Evolutionary conservation across 2,329 filamentous ascomycete genomes (phyloP).

Genomic region (Arthrobotrys entomopaga): DNA sequence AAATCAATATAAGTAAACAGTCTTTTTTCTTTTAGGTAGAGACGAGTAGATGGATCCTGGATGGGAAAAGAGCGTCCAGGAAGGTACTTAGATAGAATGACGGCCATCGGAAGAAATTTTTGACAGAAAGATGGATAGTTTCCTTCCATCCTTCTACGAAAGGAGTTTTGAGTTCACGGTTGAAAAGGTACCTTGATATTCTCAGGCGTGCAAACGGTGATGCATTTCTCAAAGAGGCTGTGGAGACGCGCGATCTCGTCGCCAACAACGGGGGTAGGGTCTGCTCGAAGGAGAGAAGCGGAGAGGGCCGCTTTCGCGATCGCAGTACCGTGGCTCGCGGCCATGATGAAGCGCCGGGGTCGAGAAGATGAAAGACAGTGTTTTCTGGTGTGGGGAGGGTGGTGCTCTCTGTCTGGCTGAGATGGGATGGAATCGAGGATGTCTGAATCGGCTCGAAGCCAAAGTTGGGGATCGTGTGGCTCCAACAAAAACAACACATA

Average conservation of each 20-base stretch:
- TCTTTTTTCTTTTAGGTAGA: constrained; percentile 23
- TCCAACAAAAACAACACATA: not conserved
- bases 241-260: constrained; percentile 77
- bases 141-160: constrained; percentile 52
- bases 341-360: constrained; percentile 27
- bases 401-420: not conserved
- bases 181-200: constrained; percentile 85
- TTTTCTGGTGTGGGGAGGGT: not conserved
- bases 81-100: constrained; percentile 56
- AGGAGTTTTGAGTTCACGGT: constrained; percentile 59
- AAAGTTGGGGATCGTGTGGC: not conserved
- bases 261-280: constrained; percentile 75
- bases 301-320: constrained; percentile 83
- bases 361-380: not conserved
- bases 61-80: constrained; percentile 41
- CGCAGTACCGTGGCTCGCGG: constrained; percentile 62
- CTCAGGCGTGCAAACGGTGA: constrained; percentile 77
- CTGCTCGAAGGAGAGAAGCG: constrained; percentile 76
- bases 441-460: not conserved
- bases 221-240: constrained; percentile 71
- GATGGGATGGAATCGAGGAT: constrained; percentile 3
- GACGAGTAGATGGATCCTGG: constrained; percentile 1
- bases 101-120: constrained; percentile 56
- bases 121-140: constrained; percentile 54
- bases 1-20: constrained; percentile 55